Evolutionary conservation across 306 rosid species (phyloP), one percentile per base, ranked within the genome.

Genomic region (Fragaria vesca): DNA sequence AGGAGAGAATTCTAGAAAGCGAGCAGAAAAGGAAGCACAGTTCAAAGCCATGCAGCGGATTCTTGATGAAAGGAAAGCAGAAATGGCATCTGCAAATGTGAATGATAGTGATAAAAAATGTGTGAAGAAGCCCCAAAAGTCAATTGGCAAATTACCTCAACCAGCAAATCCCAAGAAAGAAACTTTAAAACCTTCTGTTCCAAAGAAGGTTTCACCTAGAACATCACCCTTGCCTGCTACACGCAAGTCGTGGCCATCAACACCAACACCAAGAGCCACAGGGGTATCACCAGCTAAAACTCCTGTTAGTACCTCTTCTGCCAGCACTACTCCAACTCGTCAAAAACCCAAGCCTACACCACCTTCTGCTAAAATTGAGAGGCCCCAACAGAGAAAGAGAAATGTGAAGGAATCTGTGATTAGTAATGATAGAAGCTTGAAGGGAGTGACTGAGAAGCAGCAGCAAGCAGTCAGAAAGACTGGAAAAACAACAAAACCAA

Each of bases 231-330:
- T 91, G 85, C 92, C 95, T 87, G 89, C 89, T 72, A 87, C 90
- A 34, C 97, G 96, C 2, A 95, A 92, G 85, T 91, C 97, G 9
- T 95, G 97, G 98, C 91, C 93, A 60, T 83, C 96, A 74, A 84
- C 96, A 69, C 92, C 97, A 55, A 90, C 90, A 17, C 87, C 90
- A 30, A 85, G 89, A 85, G 78, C 82, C 55, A 43, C 78, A 36
- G 96, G 89, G 63, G 79, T 86, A 72, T 86, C 93, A 52, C 96
- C 96, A 73, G 89, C 86, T 76, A 90, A 83, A 61, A 80, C 75
- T 51, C 88, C 85, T 21, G 85, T 82, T 68, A 86, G 84, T 66
- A 46, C 76, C 70, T 80, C 92, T 69, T 86, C 96, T 15, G 83
- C 93, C 50, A 81, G 78, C 66, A 89, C 81, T 77, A 88, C 93